Evolutionary conservation across 108 stramenopile species (phyloP).

Genomic region (Cyclotella cryptica): DNA sequence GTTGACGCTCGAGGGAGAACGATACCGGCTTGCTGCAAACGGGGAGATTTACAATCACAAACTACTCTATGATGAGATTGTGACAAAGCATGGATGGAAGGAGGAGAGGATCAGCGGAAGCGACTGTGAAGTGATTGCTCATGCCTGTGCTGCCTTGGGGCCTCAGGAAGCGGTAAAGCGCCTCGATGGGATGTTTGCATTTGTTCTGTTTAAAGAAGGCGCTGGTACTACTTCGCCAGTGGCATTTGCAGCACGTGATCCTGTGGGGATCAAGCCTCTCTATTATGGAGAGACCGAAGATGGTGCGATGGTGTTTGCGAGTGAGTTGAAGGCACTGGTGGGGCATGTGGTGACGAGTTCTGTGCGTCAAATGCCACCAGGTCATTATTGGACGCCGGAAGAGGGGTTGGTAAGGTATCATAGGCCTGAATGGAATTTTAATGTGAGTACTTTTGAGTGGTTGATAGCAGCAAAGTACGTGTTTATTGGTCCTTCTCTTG

Average conservation of each 20-base stretch:
- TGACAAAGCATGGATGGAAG: slow-evolving; percentile 55
- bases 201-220: slow-evolving; percentile 69
- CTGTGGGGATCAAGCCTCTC: slow-evolving; percentile 81
- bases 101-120: slow-evolving; percentile 53
- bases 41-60: slow-evolving; percentile 85
- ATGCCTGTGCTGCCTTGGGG: slow-evolving; percentile 63
- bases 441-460: neutral
- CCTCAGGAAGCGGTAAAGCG: slow-evolving; percentile 60
- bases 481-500: neutral
- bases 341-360: slow-evolving; percentile 63
- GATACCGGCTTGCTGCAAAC: slow-evolving; percentile 66
- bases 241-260: slow-evolving; percentile 77
- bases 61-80: slow-evolving; percentile 54
- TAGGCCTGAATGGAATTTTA: slow-evolving; percentile 71
- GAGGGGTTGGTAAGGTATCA: slow-evolving; percentile 67
- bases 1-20: slow-evolving; percentile 48
- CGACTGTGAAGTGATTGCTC: slow-evolving; percentile 81
- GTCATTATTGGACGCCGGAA: slow-evolving; percentile 84
- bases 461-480: slow-evolving; percentile 6
- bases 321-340: slow-evolving; percentile 76
- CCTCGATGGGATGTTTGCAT: slow-evolving; percentile 87
- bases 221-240: slow-evolving; percentile 24
- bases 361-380: slow-evolving; percentile 68
- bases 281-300: slow-evolving; percentile 68
- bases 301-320: slow-evolving; percentile 62